Evolutionary conservation across 495 filamentous ascomycete genomes (phyloP), one percentile per base, ranked within the genome.

Genomic region (Filosporella fistucella): DNA sequence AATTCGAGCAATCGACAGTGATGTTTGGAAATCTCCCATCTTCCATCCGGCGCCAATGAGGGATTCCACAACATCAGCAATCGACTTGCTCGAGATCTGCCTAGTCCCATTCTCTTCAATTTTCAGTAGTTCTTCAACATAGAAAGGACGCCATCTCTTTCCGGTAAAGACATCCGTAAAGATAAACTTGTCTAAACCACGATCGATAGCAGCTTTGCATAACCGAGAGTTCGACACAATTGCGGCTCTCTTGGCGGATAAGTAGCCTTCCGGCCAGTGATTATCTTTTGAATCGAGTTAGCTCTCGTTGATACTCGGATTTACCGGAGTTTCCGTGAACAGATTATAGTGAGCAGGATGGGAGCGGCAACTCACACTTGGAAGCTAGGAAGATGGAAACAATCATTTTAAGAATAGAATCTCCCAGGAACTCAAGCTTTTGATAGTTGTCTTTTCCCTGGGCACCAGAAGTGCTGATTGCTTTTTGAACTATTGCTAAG

Each of bases 361-460:
- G 5, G 18, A 14, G n/a, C n/a, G n/a, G 5, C n/a, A n/a, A 35
- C 45, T 48, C 30, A 40, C 45, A 40, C 17, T 18, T 33, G 4
- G 45, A 48, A 9, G 45, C 34, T 22, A 20, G 23, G 33, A 48
- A 48, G 14, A 41, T 18, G 14, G 81, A 84, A 0, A 83, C 76
- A n/a, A 76, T 76, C 37, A 82, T 77, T 58, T 96, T 96, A 13
- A 97, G 74, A 10, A 95, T 71, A 1, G 78, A 76, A 56, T 97
- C 91, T 0, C 91, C 91, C 0, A 96, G 69, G 55, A 93, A 94
- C 59, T 97, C 91, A 1, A 93, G 71, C 22, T 85, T 74, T 56
- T 97, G 85, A 58, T 97, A 97, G 49, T 96, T 74, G 0, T 68
- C 76, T 4, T 55, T 48, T 29, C 80, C 78, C 11, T 68, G 62